Conservation (phyloP, 2,329 filamentous ascomycete genomes). For the Pseudocercospora crystallina region DNA sequence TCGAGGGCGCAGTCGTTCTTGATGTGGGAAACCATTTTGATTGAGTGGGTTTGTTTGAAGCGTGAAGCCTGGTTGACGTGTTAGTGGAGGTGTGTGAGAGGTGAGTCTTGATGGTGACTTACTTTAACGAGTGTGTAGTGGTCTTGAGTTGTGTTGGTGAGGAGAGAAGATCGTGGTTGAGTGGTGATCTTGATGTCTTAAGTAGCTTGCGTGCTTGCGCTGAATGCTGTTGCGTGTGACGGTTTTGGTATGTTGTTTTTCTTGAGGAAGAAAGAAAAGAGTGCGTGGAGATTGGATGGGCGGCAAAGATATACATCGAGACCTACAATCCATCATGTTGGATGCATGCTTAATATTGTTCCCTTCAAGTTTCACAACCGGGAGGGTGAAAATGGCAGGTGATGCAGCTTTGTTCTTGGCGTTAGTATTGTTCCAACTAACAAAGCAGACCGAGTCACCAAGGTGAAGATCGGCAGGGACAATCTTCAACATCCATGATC, state of each 20-base stretch:
- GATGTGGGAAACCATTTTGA: too few relatives aligned
- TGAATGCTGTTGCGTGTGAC: constrained; percentile 2
- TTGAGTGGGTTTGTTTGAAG: too few relatives aligned
- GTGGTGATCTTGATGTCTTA: neutral
- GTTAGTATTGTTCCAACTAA: constrained; percentile 11
- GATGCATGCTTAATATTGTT: constrained; percentile 11
- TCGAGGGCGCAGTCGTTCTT: too few relatives aligned
- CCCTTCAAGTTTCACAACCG: too few relatives aligned
- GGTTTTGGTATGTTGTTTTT: constrained; percentile 5
- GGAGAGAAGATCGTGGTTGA: neutral
- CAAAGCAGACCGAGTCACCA: neutral
- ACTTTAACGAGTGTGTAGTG: constrained; percentile 9
- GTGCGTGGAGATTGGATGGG: constrained; percentile 6
- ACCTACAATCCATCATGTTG: neutral
- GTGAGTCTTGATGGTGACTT: too few relatives aligned
- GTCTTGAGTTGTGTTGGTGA: constrained; percentile 7
- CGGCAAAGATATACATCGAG: constrained; percentile 1
- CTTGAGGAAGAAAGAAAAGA: constrained; percentile 9
- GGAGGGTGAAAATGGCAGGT: neutral
- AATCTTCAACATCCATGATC: neutral
- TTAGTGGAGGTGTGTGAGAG: too few relatives aligned
- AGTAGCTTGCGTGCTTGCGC: neutral
- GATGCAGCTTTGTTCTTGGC: constrained; percentile 2
- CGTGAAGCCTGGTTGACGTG: too few relatives aligned
- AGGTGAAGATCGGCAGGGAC: neutral